Evolutionary conservation across 2,329 filamentous ascomycete genomes (phyloP), one percentile per base, ranked within the genome.

Genomic region (Lomentospora prolificans): DNA sequence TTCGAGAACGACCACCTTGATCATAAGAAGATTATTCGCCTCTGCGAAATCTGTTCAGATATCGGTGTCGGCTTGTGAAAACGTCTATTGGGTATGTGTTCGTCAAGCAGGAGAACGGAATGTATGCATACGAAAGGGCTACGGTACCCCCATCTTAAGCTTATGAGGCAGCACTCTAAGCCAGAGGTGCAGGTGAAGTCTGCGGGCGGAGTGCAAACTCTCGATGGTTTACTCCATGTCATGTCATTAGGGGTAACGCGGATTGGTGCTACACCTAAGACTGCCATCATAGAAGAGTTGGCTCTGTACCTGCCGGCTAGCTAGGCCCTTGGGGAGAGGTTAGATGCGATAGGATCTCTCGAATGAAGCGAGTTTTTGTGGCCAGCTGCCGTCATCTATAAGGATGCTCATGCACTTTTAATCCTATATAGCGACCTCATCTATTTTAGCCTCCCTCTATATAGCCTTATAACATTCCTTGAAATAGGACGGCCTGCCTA

Each of bases 31-130:
- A 80, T 84, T 53, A 60, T 72, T 7, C 69, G 65, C 4, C 68
- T 84, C 0, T 83, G 80, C 61, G 61, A 74, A 63, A 80, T 84
- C 28, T 84, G 81, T 62, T 74, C 74, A 0, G 63, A 69, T 0
- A 33, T 79, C 0, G 66, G 66, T 0, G 80, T 84, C 0, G 79
- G 73, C 0, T 84, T 81, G 73, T 83, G 60, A 84, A 84, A 69
- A 84, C 81, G 0, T 80, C 77, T 1, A 82, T 80, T 0, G 80
- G 81, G 0, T 84, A 81, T 59, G 80, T 79, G 0, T 82, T 84
- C 46, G 77, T 81, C 12, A 83, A 82, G 66, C 74, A 76, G 63
- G 30, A 64, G 0, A 69, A 74, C 57, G 79, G 78, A 0, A 63
- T 67, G 48, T 83, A 82, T 58, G 71, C 69, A 7, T 82, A 80